Conservation (phyloP, 305 asterid species). For the Fraxinus platypoda region DNA sequence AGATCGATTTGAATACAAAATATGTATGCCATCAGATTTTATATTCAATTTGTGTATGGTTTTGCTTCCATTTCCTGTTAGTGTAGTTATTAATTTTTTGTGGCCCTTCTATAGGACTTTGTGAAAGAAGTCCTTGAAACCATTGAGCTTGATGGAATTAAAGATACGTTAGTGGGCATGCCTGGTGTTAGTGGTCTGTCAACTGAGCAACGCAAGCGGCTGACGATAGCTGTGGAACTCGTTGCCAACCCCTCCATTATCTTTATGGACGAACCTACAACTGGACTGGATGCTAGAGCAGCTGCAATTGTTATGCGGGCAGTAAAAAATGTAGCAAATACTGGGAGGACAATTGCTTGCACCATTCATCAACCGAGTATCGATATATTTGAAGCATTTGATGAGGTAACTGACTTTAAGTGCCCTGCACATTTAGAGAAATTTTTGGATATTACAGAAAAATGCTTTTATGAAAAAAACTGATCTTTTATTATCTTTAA, state of each 20-base stretch:
- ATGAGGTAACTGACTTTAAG: slow-evolving; percentile 47
- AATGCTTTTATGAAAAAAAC: neutral
- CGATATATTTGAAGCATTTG: slow-evolving; percentile 77
- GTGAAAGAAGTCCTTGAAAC: slow-evolving; percentile 76
- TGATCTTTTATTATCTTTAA: neutral
- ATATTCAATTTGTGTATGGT: neutral
- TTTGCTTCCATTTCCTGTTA: neutral
- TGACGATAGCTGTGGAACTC: slow-evolving; percentile 78
- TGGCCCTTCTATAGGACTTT: slow-evolving; percentile 45
- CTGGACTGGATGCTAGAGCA: slow-evolving; percentile 81
- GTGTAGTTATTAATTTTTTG: neutral
- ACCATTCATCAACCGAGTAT: slow-evolving; percentile 86
- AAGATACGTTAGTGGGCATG: slow-evolving; percentile 65
- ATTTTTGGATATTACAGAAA: neutral
- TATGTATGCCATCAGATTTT: slow-evolving; percentile 34
- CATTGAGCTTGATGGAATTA: slow-evolving; percentile 63
- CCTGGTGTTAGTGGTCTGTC: slow-evolving; percentile 78
- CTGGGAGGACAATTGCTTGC: slow-evolving; percentile 84
- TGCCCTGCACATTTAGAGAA: neutral
- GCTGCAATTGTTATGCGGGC: slow-evolving; percentile 90
- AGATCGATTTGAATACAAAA: slow-evolving; percentile 54
- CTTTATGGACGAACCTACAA: slow-evolving; percentile 80
- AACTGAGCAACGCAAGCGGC: slow-evolving; percentile 77
- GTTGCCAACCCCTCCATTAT: slow-evolving; percentile 79
- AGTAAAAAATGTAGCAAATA: slow-evolving; percentile 69